Percentiles rank a stretch among this genome's conserved stretches.
These are phyloP conservation scores for Hypsizygus ulmarius DNA, from an alignment of 1,284 basidiomycete genomes.

Conservation along the genomic window DNA sequence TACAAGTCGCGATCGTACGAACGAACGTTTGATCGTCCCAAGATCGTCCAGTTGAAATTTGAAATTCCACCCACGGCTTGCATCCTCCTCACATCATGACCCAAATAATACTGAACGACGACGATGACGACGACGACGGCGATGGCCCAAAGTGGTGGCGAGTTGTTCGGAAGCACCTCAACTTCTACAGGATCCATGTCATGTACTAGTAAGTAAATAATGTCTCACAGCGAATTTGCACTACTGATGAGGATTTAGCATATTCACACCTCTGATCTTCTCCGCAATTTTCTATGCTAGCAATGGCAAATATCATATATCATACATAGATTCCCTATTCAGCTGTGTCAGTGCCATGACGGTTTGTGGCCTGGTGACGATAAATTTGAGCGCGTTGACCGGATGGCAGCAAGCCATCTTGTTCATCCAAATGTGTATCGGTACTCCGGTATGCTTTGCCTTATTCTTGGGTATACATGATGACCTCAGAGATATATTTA, in stretches of 20 bases:
- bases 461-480: background rate
- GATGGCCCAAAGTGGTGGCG: slow-evolving; percentile 26
- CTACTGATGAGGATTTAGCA: slow-evolving; percentile 42
- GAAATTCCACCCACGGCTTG: background rate
- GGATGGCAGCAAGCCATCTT: slow-evolving; percentile 75
- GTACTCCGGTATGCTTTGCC: slow-evolving; percentile 58
- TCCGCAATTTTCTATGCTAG: slow-evolving; percentile 74
- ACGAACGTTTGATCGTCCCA: background rate
- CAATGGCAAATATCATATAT: slow-evolving; percentile 62
- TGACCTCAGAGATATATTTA: slow-evolving; percentile 9
- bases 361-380: slow-evolving; percentile 73
- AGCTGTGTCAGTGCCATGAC: slow-evolving; percentile 76
- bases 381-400: slow-evolving; percentile 74
- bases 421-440: slow-evolving; percentile 70
- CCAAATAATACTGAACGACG: slow-evolving; percentile 6
- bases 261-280: slow-evolving; percentile 70
- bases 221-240: background rate
- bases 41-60: too few species aligned
- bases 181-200: slow-evolving; percentile 66
- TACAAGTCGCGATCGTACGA: too few species aligned
- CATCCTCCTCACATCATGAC: slow-evolving; percentile 2
- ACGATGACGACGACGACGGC: slow-evolving; percentile 13
- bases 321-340: slow-evolving; percentile 76
- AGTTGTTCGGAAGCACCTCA: slow-evolving; percentile 48
- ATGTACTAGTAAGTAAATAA: slow-evolving; percentile 35